A percentile compares a stretch with the other conserved stretches of the same genome.
Evolutionary conservation across 108 stramenopile species (phyloP).

Genomic region (Pseudonitzschia multistriata): DNA sequence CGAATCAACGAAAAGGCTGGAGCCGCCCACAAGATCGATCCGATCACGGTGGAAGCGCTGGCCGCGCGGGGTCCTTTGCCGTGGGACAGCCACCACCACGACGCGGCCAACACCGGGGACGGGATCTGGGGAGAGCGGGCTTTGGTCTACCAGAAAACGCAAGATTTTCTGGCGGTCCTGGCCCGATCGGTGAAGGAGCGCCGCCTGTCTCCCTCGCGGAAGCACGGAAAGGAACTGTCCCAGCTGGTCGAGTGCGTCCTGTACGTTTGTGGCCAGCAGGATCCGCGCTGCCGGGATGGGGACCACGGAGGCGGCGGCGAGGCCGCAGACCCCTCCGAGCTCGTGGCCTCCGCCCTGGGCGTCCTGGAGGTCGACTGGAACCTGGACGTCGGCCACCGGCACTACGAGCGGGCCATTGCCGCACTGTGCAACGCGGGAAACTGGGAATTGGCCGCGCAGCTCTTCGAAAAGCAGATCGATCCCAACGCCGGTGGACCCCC

Average conservation of each 20-base stretch:
- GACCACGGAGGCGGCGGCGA: background rate
- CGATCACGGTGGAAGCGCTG: background rate
- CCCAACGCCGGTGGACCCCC: constrained; percentile 46
- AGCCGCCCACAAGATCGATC: background rate
- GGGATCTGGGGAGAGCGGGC: too few relatives aligned
- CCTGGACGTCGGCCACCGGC: constrained; percentile 48
- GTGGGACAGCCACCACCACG: too few relatives aligned
- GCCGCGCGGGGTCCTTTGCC: background rate
- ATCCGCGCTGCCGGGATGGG: background rate
- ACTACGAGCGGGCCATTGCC: constrained; percentile 57
- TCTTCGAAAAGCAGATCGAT: constrained; percentile 69
- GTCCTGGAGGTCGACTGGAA: constrained; percentile 49
- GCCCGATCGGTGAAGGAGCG: constrained; percentile 17
- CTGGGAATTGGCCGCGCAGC: constrained; percentile 58
- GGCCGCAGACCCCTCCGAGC: background rate
- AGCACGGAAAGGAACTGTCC: constrained; percentile 37
- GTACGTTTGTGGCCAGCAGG: constrained; percentile 14
- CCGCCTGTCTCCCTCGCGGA: constrained; percentile 28
- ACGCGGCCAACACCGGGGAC: too few relatives aligned
- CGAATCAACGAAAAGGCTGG: background rate
- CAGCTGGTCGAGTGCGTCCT: constrained; percentile 23
- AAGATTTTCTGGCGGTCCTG: background rate
- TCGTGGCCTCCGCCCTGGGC: constrained; percentile 26
- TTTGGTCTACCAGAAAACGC: background rate
- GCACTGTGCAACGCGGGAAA: constrained; percentile 50